Evolutionary conservation across 2,329 filamentous ascomycete species (phyloP), one percentile per base, ranked within the genome.

Genomic region (Epicoccum sorghinum): DNA sequence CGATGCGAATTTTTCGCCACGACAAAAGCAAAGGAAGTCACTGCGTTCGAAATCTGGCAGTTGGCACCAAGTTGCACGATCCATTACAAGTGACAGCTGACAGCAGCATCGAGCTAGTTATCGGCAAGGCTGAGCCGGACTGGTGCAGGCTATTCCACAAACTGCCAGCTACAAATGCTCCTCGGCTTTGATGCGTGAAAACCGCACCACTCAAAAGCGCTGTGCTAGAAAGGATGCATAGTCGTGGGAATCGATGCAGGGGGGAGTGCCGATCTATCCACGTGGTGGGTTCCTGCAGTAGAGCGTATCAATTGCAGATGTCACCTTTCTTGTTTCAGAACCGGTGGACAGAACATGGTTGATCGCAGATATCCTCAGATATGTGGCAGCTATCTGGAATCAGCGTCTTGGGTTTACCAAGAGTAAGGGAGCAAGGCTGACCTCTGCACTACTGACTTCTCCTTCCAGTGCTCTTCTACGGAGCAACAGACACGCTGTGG

Each of bases 231-330:
- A 25, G 18, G 23, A 41, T 18, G n/a, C 30, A n/a, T 30, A 10
- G 23, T 37, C 14, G 23, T 36, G 40, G 9, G 3, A 43, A 7
- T 38, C 18, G 4, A 38, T 38, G 40, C 36, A 35, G n/a, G 43
- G 29, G 43, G 9, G 13, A 13, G 4, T 33, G 29, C 39, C 22
- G 47, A 40, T 30, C 43, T 40, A 32, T 30, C 12, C 33, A 23
- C 13, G 36, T 32, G n/a, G 9, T 35, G 6, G 30, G 49, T 49
- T 46, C 49, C 49, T 57, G 54, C 44, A 49, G 30, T 46, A 52
- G 45, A 44, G 9, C n/a, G 40, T 22, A 13, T 25, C 6, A 23
- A 8, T n/a, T 22, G 24, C 33, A 36, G 23, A 13, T 33, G 41
- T 14, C 4, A 35, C 29, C 38, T 39, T 13, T 23, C 7, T 24